Base-by-base conservation (phyloP, 2,329 filamentous ascomycete genomes). In the Aspergillus transmontanensis region DNA sequence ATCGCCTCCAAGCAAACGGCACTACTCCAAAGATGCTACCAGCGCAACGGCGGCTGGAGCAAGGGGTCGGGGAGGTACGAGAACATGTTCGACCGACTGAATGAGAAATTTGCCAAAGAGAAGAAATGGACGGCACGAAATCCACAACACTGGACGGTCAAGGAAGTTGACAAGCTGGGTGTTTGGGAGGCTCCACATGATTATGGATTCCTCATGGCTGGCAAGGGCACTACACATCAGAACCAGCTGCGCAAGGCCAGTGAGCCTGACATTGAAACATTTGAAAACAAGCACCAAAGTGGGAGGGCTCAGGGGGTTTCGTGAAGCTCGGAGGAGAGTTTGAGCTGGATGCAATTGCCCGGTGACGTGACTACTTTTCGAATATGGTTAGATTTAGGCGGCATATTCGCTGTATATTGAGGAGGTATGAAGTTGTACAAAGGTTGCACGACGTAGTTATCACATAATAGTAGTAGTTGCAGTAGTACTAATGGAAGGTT, bases 171-270 rank as follows among this genome's bases (percentile, higher is more conserved):
- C 46, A 34, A 51, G n/a, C 6, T 59, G n/a, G 57, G 57, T 4
- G 28, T 26, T 4, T 59, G 57, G 57, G 32, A 39, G 16, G 26
- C 45, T 11, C 57, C 57, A 9, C 30, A n/a, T 9, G 43, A 46
- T 28, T 59, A 59, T 39, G 57, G 57, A 23, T 59, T 59, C 32
- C 45, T 59, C 6, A n/a, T 16, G 21, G 14, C 26, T n/a, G 36
- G 34, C 5, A 50, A 51, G 21, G 32, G 9, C 9, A 21, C 57
- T 46, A 23, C 28, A n/a, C 57, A 59, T 51, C 57, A 41, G n/a
- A 59, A 59, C 21, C 57, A 59, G 30, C 21, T 59, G n/a, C 41
- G 57, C n/a, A 59, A 59, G 45, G 57, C 46, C 12, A 59, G 57
- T 51, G 57, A 59, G 14, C 30, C 51, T 2, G 23, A 54, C 16